Percentiles rank a stretch among this genome's conserved stretches.
These are phyloP conservation scores for Apophysomyces elegans DNA, from an alignment of 371 early-diverging fungal species.

Conservation along the genomic window DNA sequence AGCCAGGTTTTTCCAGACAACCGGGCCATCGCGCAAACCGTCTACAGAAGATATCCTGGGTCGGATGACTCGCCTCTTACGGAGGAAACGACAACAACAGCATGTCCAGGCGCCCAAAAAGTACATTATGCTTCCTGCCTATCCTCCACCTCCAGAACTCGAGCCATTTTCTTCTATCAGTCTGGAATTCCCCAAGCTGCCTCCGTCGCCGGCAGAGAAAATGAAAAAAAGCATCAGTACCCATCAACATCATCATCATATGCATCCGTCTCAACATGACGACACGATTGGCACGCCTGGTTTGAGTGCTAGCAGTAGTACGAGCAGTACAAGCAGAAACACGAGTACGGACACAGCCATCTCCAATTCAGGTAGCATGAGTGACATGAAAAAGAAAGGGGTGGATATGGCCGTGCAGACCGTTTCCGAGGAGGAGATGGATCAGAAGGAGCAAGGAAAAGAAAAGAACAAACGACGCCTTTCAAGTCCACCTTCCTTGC, in stretches of 20 bases:
- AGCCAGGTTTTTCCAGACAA: constrained; percentile 42
- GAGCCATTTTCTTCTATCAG: constrained; percentile 5
- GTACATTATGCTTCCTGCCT: constrained; percentile 28
- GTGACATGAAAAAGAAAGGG: not conserved
- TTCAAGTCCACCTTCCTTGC: not conserved
- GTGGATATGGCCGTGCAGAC: constrained; percentile 6
- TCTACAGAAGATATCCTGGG: constrained; percentile 4
- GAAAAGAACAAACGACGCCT: not conserved
- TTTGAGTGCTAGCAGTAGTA: not conserved
- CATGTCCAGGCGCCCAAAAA: not conserved
- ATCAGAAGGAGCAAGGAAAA: not conserved
- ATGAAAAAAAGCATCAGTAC: not conserved
- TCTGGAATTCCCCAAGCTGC: constrained; percentile 17
- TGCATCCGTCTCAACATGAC: too few relatives aligned
- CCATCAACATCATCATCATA: too few relatives aligned
- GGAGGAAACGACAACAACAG: constrained; percentile 19
- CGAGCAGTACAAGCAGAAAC: not conserved
- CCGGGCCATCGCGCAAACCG: constrained; percentile 30
- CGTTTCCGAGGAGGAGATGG: not conserved
- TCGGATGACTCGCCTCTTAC: constrained; percentile 1
- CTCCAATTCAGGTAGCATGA: too few relatives aligned
- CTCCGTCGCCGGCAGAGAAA: constrained; percentile 3
- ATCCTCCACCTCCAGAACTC: constrained; percentile 16
- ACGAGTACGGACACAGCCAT: too few relatives aligned
- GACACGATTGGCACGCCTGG: not conserved